Percentiles rank a stretch among this genome's conserved stretches.
These are phyloP conservation scores for Botrytis galanthina DNA, from an alignment of 2,329 filamentous ascomycete genomes.

Conservation along the genomic window DNA sequence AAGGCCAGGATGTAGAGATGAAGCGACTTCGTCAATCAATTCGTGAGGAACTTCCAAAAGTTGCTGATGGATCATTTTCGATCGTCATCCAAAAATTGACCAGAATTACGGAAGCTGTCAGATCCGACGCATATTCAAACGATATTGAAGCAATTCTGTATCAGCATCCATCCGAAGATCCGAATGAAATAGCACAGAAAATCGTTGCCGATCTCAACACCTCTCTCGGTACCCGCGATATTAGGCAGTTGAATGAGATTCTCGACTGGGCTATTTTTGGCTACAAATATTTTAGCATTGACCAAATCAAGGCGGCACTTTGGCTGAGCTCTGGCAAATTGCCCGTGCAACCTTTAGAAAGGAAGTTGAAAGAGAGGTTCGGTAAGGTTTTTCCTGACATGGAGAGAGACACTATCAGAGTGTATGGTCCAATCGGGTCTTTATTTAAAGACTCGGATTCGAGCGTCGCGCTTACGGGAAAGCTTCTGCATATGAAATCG, in stretches of 20 bases:
- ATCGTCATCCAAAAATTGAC: accelerated
- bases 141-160: neutral
- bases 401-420: accelerated
- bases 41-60: neutral
- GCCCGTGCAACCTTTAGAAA: too few relatives aligned
- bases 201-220: neutral
- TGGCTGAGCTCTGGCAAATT: too few relatives aligned
- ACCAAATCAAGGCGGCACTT: too few relatives aligned
- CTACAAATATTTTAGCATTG: too few relatives aligned
- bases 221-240: too few relatives aligned
- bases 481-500: too few relatives aligned
- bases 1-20: neutral
- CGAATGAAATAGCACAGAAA: neutral
- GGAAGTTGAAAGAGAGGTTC: too few relatives aligned
- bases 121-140: neutral
- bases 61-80: neutral
- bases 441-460: too few relatives aligned
- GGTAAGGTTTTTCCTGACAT: accelerated
- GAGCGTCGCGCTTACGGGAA: too few relatives aligned
- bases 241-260: too few relatives aligned
- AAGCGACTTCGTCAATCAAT: neutral
- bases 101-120: neutral
- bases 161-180: neutral
- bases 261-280: too few relatives aligned
- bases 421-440: accelerated